Percentiles rank a stretch among this genome's conserved stretches.
phyloP scores from a whole-genome alignment of 2,329 filamentous ascomycete species.

The Bimuria novae-zelandiae region DNA sequence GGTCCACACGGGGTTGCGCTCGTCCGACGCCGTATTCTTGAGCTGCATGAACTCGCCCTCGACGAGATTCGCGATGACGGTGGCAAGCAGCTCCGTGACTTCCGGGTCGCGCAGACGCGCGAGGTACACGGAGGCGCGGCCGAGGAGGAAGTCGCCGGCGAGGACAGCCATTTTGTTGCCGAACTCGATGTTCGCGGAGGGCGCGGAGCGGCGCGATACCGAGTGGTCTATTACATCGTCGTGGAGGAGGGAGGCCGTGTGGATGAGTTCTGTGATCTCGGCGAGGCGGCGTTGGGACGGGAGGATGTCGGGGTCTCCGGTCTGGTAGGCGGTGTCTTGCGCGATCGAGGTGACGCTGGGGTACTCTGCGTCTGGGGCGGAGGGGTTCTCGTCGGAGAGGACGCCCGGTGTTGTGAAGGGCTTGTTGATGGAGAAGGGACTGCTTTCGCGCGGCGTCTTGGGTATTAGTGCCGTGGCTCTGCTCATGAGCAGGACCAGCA shows the following conservation, averaged over 20 bases:
- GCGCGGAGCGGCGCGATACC: slow-evolving; percentile 77
- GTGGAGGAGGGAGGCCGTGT: slow-evolving; percentile 93
- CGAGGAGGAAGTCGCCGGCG: slow-evolving; percentile 94
- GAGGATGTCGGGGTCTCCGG: slow-evolving; percentile 70
- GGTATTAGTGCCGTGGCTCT: slow-evolving; percentile 84
- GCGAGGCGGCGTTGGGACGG: slow-evolving; percentile 91
- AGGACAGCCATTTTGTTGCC: slow-evolving; percentile 99
- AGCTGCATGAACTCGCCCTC: slow-evolving; percentile 99
- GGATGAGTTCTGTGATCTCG: slow-evolving; percentile 96
- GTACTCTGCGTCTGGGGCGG: slow-evolving; percentile 51
- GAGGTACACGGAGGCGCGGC: slow-evolving; percentile 88
- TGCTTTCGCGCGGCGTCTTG: slow-evolving; percentile 49
- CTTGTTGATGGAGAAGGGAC: slow-evolving; percentile 54
- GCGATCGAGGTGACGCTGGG: slow-evolving; percentile 58
- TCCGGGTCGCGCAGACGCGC: slow-evolving; percentile 90
- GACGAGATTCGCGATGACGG: slow-evolving; percentile 95
- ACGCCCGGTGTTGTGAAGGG: slow-evolving; percentile 65
- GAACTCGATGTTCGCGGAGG: slow-evolving; percentile 91
- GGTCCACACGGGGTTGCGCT: slow-evolving; percentile 80
- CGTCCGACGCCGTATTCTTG: slow-evolving; percentile 91
- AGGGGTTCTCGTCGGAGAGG: slow-evolving; percentile 83
- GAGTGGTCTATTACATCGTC: slow-evolving; percentile 98
- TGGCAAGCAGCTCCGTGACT: slow-evolving; percentile 91
- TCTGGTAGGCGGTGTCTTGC: slow-evolving; percentile 51
- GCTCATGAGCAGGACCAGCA: slow-evolving; percentile 96